These are phyloP conservation scores for Monascus purpureus DNA, from an alignment of 495 filamentous ascomycete genomes.

Conservation along the genomic window DNA sequence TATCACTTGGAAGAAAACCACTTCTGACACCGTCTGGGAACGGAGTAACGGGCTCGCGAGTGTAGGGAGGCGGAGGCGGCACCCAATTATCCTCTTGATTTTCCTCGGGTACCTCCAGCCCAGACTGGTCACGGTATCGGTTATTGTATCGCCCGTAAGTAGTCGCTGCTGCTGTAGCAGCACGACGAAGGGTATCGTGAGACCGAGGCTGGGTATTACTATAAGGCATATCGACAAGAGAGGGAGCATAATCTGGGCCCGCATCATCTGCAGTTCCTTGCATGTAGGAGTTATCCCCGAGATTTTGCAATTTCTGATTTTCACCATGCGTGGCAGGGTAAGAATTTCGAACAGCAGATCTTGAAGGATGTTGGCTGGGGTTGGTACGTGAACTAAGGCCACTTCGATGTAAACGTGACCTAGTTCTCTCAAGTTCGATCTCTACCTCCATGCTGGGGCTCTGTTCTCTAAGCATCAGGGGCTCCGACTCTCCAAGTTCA, in stretches of 20 bases:
- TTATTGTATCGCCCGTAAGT: slow-evolving; percentile 48
- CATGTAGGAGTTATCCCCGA: slow-evolving; percentile 13
- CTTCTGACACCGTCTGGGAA: slow-evolving; percentile 39
- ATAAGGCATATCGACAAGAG: slow-evolving; percentile 43
- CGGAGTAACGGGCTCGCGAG: slow-evolving; percentile 48
- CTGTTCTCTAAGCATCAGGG: slow-evolving; percentile 59
- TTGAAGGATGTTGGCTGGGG: not conserved
- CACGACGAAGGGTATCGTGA: slow-evolving; percentile 57
- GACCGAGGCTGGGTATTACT: slow-evolving; percentile 68
- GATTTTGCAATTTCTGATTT: slow-evolving; percentile 6
- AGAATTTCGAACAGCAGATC: slow-evolving; percentile 10
- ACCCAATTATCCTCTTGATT: slow-evolving; percentile 90
- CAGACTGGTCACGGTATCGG: slow-evolving; percentile 14
- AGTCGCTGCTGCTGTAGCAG: slow-evolving; percentile 63
- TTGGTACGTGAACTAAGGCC: slow-evolving; percentile 8
- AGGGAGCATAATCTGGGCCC: slow-evolving; percentile 8
- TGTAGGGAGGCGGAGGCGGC: slow-evolving; percentile 81
- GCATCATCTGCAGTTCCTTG: slow-evolving; percentile 9
- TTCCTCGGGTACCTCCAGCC: slow-evolving; percentile 55
- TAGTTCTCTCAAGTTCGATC: slow-evolving; percentile 64
- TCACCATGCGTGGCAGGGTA: slow-evolving; percentile 8
- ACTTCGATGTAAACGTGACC: slow-evolving; percentile 38
- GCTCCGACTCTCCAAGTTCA: slow-evolving; percentile 58
- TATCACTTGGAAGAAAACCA: slow-evolving; percentile 16
- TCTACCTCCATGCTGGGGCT: slow-evolving; percentile 66